Evolutionary conservation across 2,329 filamentous ascomycete genomes (phyloP).

Genomic region (Penicillium nordicum): DNA sequence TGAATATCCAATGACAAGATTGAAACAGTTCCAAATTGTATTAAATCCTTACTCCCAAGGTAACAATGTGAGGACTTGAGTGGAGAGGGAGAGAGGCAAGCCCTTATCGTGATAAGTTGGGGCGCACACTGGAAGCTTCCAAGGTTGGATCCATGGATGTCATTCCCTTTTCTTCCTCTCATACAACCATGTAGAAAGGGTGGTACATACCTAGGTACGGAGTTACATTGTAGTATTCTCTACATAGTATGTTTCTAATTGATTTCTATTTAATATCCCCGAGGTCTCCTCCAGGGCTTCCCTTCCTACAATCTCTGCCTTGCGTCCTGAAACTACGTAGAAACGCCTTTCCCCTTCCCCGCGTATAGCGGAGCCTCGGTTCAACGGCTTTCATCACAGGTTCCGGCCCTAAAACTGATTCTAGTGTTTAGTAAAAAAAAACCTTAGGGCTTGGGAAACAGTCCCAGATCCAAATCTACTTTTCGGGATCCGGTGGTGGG

Average conservation of each 20-base stretch:
- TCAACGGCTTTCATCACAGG: conserved; percentile 11
- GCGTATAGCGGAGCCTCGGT: conserved; percentile 10
- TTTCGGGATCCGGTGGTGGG: conserved; percentile 2
- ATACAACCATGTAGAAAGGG: neutral
- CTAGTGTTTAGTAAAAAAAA: neutral
- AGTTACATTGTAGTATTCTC: no score
- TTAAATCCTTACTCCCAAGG: neutral
- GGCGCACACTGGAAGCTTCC: conserved; percentile 1
- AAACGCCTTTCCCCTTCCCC: conserved; percentile 8
- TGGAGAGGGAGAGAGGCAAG: neutral
- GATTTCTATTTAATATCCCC: neutral
- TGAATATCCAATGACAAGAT: neutral
- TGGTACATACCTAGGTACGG: neutral
- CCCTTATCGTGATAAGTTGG: conserved; percentile 1
- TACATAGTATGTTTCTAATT: neutral
- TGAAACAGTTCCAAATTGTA: neutral
- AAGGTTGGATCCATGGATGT: neutral
- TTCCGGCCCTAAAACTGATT: neutral
- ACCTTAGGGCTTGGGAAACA: conserved; percentile 4
- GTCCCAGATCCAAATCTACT: conserved; percentile 5
- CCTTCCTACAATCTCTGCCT: neutral
- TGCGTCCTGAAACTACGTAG: conserved; percentile 3
- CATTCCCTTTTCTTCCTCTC: neutral
- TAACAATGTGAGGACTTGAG: neutral
- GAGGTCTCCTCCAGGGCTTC: no score